Percentiles rank a stretch among this genome's conserved stretches.
These are phyloP conservation scores for Fraxinus pennsylvanica DNA, from an alignment of 257 asterid genomes.

Conservation along the genomic window DNA sequence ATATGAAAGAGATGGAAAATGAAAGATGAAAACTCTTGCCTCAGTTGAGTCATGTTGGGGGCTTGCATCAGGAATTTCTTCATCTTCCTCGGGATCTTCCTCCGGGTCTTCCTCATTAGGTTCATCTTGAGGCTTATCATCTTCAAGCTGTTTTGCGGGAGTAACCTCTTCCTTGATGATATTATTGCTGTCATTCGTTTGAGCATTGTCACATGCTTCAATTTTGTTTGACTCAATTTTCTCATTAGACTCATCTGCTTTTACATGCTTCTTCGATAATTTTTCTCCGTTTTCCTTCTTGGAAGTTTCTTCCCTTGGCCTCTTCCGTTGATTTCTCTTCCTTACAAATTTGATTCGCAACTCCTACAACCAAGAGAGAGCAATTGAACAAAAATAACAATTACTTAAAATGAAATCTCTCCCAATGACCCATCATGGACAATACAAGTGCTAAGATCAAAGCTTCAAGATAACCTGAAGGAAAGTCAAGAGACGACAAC, in stretches of 20 bases:
- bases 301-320: conserved; percentile 62
- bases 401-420: conserved; percentile 14
- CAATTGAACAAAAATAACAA: background rate
- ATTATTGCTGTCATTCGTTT: conserved; percentile 17
- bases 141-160: conserved; percentile 36
- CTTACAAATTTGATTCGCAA: conserved; percentile 53
- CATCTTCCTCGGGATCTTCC: conserved; percentile 52
- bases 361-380: conserved; percentile 46
- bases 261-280: conserved; percentile 59
- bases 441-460: background rate
- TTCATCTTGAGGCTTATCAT: conserved; percentile 26
- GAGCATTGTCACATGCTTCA: conserved; percentile 34
- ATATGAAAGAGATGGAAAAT: conserved; percentile 8
- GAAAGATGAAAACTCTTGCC: conserved; percentile 40
- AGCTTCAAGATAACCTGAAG: conserved; percentile 69
- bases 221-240: conserved; percentile 34
- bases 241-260: conserved; percentile 37
- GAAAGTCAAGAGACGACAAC: conserved; percentile 73
- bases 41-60: conserved; percentile 38
- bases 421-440: background rate
- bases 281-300: conserved; percentile 49
- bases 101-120: conserved; percentile 63
- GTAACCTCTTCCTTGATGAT: conserved; percentile 41
- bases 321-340: conserved; percentile 72
- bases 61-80: conserved; percentile 57